These are phyloP conservation scores for Penicillium sp. DNA, from an alignment of 2,329 filamentous ascomycete genomes.

Conservation along the genomic window DNA sequence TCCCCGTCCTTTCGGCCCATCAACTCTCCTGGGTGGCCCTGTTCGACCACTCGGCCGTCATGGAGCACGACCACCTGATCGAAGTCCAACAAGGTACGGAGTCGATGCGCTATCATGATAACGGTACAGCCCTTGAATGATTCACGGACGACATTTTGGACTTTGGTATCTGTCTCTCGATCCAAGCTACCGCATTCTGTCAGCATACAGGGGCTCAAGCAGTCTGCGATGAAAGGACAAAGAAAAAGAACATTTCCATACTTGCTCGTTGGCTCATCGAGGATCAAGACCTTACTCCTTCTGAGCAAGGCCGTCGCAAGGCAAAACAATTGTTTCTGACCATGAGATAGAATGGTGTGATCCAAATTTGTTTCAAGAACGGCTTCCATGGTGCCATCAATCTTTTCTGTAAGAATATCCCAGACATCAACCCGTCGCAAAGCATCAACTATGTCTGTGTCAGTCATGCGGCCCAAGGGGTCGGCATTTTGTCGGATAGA, in stretches of 20 bases:
- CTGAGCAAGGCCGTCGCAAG: slow-evolving; percentile 67
- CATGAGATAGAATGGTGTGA: slow-evolving; percentile 65
- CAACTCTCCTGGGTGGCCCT: slow-evolving; percentile 14
- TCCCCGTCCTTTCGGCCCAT: not conserved
- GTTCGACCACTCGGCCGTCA: slow-evolving; percentile 19
- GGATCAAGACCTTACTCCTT: slow-evolving; percentile 20
- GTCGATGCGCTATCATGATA: slow-evolving; percentile 23
- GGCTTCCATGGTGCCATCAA: slow-evolving; percentile 10
- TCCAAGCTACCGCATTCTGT: slow-evolving; percentile 10
- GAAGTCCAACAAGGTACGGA: slow-evolving; percentile 21
- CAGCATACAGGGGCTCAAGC: not conserved
- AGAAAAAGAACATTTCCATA: slow-evolving; percentile 9
- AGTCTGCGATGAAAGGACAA: not conserved
- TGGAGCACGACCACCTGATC: slow-evolving; percentile 21
- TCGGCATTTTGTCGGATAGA: slow-evolving; percentile 32
- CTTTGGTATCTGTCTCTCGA: slow-evolving; percentile 17
- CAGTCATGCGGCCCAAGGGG: slow-evolving; percentile 28
- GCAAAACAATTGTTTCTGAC: slow-evolving; percentile 74
- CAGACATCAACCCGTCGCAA: slow-evolving; percentile 30
- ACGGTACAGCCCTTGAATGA: slow-evolving; percentile 18
- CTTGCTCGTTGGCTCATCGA: slow-evolving; percentile 32
- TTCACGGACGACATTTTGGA: slow-evolving; percentile 19
- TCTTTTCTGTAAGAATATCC: slow-evolving; percentile 18
- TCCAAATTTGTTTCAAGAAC: slow-evolving; percentile 37
- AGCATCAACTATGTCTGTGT: slow-evolving; percentile 25